A percentile compares a stretch with the other conserved stretches of the same genome.
These are phyloP conservation scores for Musa balbisiana DNA, from an alignment of 202 grass and related monocot genomes.

Conservation along the genomic window DNA sequence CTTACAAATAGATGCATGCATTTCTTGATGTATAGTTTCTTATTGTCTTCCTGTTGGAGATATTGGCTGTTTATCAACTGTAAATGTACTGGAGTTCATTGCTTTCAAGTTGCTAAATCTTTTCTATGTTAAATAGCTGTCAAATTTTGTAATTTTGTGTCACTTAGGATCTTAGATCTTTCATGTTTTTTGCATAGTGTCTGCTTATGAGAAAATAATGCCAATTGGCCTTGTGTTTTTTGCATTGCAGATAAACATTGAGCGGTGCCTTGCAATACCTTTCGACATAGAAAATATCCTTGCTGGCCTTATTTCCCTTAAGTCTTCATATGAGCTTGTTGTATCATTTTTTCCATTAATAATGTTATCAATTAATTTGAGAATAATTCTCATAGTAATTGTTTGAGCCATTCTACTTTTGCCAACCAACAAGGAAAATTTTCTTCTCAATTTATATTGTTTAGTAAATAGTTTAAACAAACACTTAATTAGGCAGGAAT, in stretches of 20 bases:
- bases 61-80: too few relatives aligned
- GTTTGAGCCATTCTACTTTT: too few relatives aligned
- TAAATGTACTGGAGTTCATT: too few relatives aligned
- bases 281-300: constrained; percentile 92
- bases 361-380: neutral
- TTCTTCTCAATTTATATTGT: neutral
- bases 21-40: too few relatives aligned
- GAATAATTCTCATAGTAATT: neutral
- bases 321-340: neutral
- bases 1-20: too few relatives aligned
- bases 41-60: too few relatives aligned
- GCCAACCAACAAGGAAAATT: too few relatives aligned
- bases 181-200: neutral
- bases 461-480: neutral
- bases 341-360: too few relatives aligned
- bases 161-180: neutral
- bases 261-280: constrained; percentile 65
- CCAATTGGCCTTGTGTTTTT: constrained; percentile 8
- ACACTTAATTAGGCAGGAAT: neutral
- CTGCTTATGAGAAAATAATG: neutral
- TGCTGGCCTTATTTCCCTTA: constrained; percentile 20
- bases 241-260: constrained; percentile 73
- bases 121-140: too few relatives aligned
- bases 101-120: too few relatives aligned
- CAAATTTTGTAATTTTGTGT: neutral